A percentile compares a stretch with the other conserved stretches of the same genome.
Evolutionary conservation across 129 eudicot species (phyloP).

Genomic region (Mikania micrantha): DNA sequence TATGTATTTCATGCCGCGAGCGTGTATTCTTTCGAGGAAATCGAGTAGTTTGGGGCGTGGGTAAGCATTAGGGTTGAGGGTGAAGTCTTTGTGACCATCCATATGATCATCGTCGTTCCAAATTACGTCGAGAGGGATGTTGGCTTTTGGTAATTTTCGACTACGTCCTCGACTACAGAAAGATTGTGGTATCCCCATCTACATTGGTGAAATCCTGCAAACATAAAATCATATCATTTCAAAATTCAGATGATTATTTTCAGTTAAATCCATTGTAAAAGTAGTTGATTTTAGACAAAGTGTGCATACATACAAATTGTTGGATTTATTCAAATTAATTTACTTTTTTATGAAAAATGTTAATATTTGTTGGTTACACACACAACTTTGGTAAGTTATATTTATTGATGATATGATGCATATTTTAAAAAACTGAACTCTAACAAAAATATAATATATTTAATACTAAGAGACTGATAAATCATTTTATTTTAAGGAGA

Average conservation of each 20-base stretch:
- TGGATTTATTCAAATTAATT: no score
- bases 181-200: constrained; percentile 95
- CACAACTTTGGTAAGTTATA: no score
- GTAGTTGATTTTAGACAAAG: no score
- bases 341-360: no score
- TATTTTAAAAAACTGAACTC: no score
- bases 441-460: no score
- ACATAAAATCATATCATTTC: not conserved
- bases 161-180: constrained; percentile 81
- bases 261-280: no score
- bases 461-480: no score
- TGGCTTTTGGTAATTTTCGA: constrained; percentile 67
- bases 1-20: constrained; percentile 81
- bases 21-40: constrained; percentile 66
- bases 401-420: no score
- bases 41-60: constrained; percentile 58
- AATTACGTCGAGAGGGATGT: constrained; percentile 86
- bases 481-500: no score
- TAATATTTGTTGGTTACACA: no score
- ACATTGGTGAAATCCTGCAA: constrained; percentile 94
- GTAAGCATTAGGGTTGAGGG: constrained; percentile 63
- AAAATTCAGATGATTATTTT: not conserved
- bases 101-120: constrained; percentile 98
- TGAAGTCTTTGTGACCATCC: constrained; percentile 93
- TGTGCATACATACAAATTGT: no score